Conservation (phyloP, 2,329 filamentous ascomycete species). For the Trichocomaceae sp. region DNA sequence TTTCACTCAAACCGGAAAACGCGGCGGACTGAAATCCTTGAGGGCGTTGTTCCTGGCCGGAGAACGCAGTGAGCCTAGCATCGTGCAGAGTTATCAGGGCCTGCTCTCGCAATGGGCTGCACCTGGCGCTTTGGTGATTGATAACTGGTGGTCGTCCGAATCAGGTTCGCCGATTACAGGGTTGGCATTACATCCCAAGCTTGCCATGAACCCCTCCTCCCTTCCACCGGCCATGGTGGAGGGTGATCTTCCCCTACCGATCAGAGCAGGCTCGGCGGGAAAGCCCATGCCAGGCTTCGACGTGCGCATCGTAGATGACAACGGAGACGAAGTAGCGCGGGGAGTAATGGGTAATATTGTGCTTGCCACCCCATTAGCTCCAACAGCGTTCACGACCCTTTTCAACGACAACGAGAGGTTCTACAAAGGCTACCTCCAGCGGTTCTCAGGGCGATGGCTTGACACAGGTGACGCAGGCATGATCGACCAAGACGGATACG, state of each 20-base stretch:
- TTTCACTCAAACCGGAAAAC: conserved; percentile 57
- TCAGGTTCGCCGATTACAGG: conserved; percentile 63
- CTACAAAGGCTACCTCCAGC: conserved; percentile 74
- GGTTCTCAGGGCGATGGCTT: conserved; percentile 75
- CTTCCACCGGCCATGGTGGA: conserved; percentile 24
- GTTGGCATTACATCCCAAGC: conserved; percentile 56
- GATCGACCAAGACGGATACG: conserved; percentile 66
- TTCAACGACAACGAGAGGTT: conserved; percentile 84
- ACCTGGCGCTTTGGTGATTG: conserved; percentile 55
- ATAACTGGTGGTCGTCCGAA: conserved; percentile 71
- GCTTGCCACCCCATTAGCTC: conserved; percentile 71
- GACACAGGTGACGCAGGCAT: conserved; percentile 89
- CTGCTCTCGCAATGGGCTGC: conserved; percentile 63
- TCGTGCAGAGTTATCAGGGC: conserved; percentile 72
- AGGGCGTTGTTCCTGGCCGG: conserved; percentile 77
- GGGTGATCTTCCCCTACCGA: conserved; percentile 43
- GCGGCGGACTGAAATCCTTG: conserved; percentile 65
- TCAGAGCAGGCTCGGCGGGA: conserved; percentile 81
- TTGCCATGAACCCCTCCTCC: conserved; percentile 42
- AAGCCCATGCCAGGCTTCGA: conserved; percentile 91
- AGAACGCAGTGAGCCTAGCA: conserved; percentile 80
- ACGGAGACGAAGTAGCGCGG: conserved; percentile 61
- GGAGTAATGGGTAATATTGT: conserved; percentile 90
- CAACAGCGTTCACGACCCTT: conserved; percentile 76
- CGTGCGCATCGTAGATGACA: conserved; percentile 74